phyloP scores from a whole-genome alignment of 345 rosid species.

The Draba incana region DNA sequence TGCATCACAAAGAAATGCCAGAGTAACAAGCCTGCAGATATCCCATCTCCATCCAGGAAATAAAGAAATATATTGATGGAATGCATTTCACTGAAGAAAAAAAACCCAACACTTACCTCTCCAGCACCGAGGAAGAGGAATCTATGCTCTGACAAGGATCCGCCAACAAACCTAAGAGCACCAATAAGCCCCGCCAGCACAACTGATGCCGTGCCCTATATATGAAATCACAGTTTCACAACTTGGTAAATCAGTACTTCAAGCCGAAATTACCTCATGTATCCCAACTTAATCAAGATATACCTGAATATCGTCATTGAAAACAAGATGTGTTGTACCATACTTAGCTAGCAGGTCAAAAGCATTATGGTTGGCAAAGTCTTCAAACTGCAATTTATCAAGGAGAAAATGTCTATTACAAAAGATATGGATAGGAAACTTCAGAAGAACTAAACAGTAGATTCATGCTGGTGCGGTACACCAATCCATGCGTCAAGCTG shows the following conservation, averaged over 20 bases:
- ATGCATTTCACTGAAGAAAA: background rate
- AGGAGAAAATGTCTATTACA: slow-evolving; percentile 1
- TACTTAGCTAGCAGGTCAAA: slow-evolving; percentile 87
- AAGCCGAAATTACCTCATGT: slow-evolving; percentile 5
- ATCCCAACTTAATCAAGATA: slow-evolving; percentile 24
- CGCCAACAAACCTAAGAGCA: slow-evolving; percentile 75
- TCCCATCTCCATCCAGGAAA: slow-evolving; percentile 18
- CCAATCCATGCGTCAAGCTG: slow-evolving; percentile 32
- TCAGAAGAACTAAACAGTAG: slow-evolving; percentile 2
- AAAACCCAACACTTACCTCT: slow-evolving; percentile 56
- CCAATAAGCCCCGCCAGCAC: slow-evolving; percentile 95
- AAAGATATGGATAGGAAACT: background rate
- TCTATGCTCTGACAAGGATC: slow-evolving; percentile 73
- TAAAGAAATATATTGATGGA: background rate
- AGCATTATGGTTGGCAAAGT: slow-evolving; percentile 98
- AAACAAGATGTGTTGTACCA: slow-evolving; percentile 92
- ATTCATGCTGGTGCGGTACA: slow-evolving; percentile 5
- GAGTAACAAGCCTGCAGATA: slow-evolving; percentile 3
- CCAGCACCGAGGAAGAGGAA: slow-evolving; percentile 98
- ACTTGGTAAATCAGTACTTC: slow-evolving; percentile 8
- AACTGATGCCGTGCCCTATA: slow-evolving; percentile 98
- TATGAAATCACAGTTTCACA: slow-evolving; percentile 16
- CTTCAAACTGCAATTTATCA: slow-evolving; percentile 75
- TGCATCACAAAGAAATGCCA: slow-evolving; percentile 41
- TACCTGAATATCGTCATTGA: slow-evolving; percentile 99